These are phyloP conservation scores for Chrysochromulina parva DNA, from an alignment of 78 protist genomes.

Conservation along the genomic window DNA sequence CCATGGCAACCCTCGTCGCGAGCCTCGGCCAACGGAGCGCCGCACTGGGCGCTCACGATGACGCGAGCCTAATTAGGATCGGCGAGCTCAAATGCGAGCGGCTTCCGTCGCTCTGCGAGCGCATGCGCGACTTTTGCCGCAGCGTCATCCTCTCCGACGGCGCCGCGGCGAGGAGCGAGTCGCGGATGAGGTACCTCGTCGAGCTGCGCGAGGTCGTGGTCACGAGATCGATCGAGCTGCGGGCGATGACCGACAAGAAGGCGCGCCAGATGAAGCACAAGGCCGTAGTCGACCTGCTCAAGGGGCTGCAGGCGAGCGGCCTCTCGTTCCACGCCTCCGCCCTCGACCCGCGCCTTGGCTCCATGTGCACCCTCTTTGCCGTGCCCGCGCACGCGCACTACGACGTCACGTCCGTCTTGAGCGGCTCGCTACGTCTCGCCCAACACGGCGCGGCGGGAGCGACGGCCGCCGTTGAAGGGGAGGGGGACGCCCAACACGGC, in stretches of 20 bases:
- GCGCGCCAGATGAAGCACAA: slow-evolving; percentile 32
- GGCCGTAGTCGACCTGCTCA: slow-evolving; percentile 52
- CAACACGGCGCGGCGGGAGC: no score
- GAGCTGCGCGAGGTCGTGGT: background rate
- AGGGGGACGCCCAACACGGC: no score
- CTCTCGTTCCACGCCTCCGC: slow-evolving; percentile 24
- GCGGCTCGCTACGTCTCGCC: background rate
- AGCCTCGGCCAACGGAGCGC: no score
- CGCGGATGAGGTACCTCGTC: background rate
- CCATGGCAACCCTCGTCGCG: no score
- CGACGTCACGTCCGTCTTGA: no score
- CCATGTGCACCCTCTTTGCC: background rate
- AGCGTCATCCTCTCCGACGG: background rate
- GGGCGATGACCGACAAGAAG: background rate
- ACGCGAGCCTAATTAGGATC: no score
- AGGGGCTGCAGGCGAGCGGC: slow-evolving; percentile 7
- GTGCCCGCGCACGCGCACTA: background rate
- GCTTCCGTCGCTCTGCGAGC: background rate
- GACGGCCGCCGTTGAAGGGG: no score
- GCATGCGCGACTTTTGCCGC: background rate
- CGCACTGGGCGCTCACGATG: no score
- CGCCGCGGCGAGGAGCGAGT: background rate
- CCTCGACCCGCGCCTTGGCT: background rate
- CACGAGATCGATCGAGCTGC: background rate
- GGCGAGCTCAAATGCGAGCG: background rate